phyloP scores from a whole-genome alignment of 1,284 basidiomycete genomes.

The Microbotryum lychnidis-dioicae region DNA sequence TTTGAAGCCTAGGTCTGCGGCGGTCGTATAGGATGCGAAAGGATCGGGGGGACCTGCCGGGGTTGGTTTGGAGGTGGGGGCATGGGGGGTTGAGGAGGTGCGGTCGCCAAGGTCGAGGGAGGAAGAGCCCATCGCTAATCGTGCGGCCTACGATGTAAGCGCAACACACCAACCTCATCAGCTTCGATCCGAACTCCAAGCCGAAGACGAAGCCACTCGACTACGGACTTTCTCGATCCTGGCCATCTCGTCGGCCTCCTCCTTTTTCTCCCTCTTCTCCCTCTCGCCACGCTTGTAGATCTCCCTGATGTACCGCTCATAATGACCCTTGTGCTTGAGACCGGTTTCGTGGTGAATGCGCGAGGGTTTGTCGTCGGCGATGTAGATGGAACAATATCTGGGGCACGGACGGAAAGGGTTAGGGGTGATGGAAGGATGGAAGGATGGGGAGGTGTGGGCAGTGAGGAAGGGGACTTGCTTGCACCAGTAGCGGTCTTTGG shows the following conservation, averaged over 20 bases:
- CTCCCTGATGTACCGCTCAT: constrained; percentile 80
- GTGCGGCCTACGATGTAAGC: constrained; percentile 35
- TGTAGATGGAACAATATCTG: constrained; percentile 83
- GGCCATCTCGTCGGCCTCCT: constrained; percentile 77
- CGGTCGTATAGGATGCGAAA: constrained; percentile 76
- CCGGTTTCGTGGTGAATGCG: constrained; percentile 88
- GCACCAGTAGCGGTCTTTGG: constrained; percentile 47
- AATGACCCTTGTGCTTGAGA: constrained; percentile 85
- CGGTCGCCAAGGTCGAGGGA: constrained; percentile 25
- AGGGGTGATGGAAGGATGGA: too few relatives aligned
- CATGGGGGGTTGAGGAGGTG: constrained; percentile 40
- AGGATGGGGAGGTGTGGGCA: background rate
- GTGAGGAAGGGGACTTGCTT: constrained; percentile 35
- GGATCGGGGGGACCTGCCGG: constrained; percentile 55
- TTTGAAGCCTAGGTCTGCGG: constrained; percentile 66
- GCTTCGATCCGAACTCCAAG: too few relatives aligned
- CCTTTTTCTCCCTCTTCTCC: constrained; percentile 72
- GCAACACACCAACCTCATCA: too few relatives aligned
- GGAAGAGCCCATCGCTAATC: constrained; percentile 31
- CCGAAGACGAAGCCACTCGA: background rate
- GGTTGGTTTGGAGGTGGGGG: constrained; percentile 38
- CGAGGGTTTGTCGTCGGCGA: constrained; percentile 87
- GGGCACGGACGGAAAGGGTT: too few relatives aligned
- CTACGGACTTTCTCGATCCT: constrained; percentile 66
- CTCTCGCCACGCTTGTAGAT: constrained; percentile 90